Base-by-base conservation (phyloP, 305 asterid species). In the Solanum hybrid region DNA sequence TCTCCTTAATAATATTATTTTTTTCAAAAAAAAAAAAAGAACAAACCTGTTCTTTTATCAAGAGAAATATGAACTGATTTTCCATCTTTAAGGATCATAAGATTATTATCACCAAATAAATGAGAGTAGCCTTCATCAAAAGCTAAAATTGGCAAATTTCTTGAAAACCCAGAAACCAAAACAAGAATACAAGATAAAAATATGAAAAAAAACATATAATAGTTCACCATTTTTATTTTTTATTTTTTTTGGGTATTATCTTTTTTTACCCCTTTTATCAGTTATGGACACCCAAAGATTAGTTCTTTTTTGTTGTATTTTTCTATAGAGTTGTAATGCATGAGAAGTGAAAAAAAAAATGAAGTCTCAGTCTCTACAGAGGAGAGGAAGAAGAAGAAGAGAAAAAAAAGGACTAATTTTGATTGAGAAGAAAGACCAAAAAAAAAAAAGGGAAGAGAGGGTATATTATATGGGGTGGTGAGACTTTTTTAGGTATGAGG, bases 101-200 rank as follows among this genome's bases (percentile, higher is more conserved):
- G 94, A 92, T 96, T 96, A 72, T 86, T 92, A 89, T 95, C 98
- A 6, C 99, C 99, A 89, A 96, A 96, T 76, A 96, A 96, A 2
- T 94, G 97, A 0, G 99, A 93, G 93, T 96, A 96, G 24, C 97
- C 99, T 94, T 96, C 99, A 89, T 95, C 98, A 91, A 96, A 96
- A 1, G 98, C 92, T 37, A 94, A 78, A 78, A 94, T 93, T 51
- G 98, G 98, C 4, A 93, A 94, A 86, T 95, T 95, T 93, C 93
- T 90, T 37, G 98, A 94, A 82, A 90, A 91, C 91, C 98, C 98
- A 92, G 70, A 90, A 36, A 91, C 96, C 80, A 91, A 88, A 5
- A 91, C 90, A 90, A 93, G 33, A 37, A 93, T 90, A 73, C 80
- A 91, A 68, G 80, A 91, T 20, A 95, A 80, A 45, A 84, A 31